Evolutionary conservation across 345 rosid species (phyloP), one percentile per base, ranked within the genome.

Genomic region (Garcia nutans): DNA sequence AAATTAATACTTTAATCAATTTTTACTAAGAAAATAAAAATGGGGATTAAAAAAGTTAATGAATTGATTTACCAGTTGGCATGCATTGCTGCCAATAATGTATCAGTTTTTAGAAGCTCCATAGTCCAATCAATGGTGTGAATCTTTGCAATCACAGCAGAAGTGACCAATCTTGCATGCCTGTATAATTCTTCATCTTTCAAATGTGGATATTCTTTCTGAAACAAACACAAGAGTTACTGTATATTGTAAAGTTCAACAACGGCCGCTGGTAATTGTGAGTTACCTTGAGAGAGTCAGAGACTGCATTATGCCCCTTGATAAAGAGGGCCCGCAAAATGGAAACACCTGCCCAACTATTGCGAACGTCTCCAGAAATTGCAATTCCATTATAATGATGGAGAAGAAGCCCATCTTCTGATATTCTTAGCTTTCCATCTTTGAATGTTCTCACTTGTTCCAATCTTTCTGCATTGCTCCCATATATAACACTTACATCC

Each of bases 101-200:
- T 84, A 74, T 87, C 87, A 20, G 87, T 90, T 76, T 90, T 90
- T 24, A 90, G 83, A 70, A 90, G 93, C 75, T 90, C 84, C 4
- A 87, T 85, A 20, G 91, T 90, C 93, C 93, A 90, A 65, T 90
- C 91, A 57, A 88, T 88, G 6, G 93, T 90, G 76, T 88, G 93
- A 65, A 90, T 77, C 81, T 90, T 90, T 12, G 93, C 91, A 60
- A 88, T 84, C 16, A 90, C 93, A 9, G 91, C 90, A 16, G 90
- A 79, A 9, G 93, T 88, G 31, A 90, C 93, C 37, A 90, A 78
- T 70, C 91, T 85, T 20, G 88, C 90, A 12, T 81, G 56, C 19
- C 84, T 81, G 54, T 86, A 90, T 45, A 90, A 55, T 1, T 88
- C 85, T 72, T 88, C 93, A 23, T 88, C 93, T 2, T 70, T 84